phyloP scores from a whole-genome alignment of 108 stramenopile genomes.

The Mediolabrus comicus region DNA sequence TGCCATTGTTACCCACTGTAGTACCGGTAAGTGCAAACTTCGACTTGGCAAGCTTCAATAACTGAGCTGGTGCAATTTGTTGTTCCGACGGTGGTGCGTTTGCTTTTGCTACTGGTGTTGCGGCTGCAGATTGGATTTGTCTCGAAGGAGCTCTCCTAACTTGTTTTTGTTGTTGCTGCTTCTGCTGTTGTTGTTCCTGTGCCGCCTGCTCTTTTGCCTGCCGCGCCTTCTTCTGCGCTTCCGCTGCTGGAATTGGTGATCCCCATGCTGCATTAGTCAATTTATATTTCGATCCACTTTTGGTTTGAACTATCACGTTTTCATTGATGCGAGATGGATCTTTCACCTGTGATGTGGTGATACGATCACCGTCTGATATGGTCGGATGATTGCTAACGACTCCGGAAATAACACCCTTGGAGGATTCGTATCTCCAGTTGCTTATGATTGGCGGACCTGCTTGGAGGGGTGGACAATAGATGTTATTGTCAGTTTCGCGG shows the following conservation, averaged over 20 bases:
- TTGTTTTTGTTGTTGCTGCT: slow-evolving; percentile 6
- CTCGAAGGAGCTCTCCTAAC: slow-evolving; percentile 2
- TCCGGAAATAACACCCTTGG: slow-evolving; percentile 49
- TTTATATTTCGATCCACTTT: slow-evolving; percentile 75
- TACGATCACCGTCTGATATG: slow-evolving; percentile 51
- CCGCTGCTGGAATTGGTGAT: slow-evolving; percentile 8
- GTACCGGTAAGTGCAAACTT: slow-evolving; percentile 36
- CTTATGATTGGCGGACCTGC: slow-evolving; percentile 37
- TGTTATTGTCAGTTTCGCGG: neutral
- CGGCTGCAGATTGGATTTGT: neutral
- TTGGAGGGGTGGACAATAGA: slow-evolving; percentile 22
- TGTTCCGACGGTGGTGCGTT: neutral
- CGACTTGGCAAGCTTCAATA: slow-evolving; percentile 33
- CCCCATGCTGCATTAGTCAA: slow-evolving; percentile 43
- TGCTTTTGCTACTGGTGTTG: slow-evolving; percentile 1
- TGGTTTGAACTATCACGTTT: slow-evolving; percentile 58
- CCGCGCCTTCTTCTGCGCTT: neutral
- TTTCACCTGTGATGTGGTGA: slow-evolving; percentile 50
- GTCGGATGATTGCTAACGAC: slow-evolving; percentile 60
- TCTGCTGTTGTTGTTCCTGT: neutral
- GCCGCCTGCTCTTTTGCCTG: slow-evolving; percentile 11
- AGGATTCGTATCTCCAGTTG: slow-evolving; percentile 34
- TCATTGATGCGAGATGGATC: slow-evolving; percentile 17
- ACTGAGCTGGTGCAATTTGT: slow-evolving; percentile 10
- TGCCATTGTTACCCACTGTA: slow-evolving; percentile 25